These are phyloP conservation scores for Crithidia thermophila DNA, from an alignment of 208 protist genomes.

Conservation along the genomic window DNA sequence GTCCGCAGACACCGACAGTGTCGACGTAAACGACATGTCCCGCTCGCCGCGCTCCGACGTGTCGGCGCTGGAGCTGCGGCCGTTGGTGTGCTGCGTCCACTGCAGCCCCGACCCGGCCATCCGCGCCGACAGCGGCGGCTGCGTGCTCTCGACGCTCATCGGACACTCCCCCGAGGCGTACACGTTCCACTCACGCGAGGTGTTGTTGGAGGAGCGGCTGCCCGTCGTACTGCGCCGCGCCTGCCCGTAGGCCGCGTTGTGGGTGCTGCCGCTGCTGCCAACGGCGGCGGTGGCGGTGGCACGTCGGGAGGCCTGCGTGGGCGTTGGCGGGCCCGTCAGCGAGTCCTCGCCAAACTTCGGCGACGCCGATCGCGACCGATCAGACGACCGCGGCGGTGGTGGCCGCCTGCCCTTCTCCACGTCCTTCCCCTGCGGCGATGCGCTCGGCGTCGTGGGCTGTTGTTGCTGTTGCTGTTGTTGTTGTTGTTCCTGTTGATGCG, in stretches of 20 bases:
- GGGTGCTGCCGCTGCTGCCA: background rate
- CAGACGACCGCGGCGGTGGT: background rate
- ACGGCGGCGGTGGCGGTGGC: background rate
- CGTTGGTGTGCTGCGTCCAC: background rate
- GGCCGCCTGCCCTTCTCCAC: too few species aligned
- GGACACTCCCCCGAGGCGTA: conserved; percentile 4
- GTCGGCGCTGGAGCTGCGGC: conserved; percentile 18
- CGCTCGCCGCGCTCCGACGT: conserved; percentile 3
- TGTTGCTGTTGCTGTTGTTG: too few species aligned
- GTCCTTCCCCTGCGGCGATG: too few species aligned
- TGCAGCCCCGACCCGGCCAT: background rate
- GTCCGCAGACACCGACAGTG: background rate
- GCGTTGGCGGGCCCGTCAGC: background rate
- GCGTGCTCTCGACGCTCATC: conserved; percentile 22
- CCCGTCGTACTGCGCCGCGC: conserved; percentile 1
- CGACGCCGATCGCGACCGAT: background rate
- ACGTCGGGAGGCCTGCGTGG: background rate
- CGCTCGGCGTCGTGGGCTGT: too few species aligned
- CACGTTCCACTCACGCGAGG: conserved; percentile 13
- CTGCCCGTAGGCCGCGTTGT: background rate
- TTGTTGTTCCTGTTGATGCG: too few species aligned
- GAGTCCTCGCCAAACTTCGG: conserved; percentile 4
- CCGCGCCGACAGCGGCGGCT: conserved; percentile 6
- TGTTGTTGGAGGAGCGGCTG: conserved; percentile 8
- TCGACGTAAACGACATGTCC: background rate